These are phyloP conservation scores for Alternaria hordeiaustralica DNA, from an alignment of 2,329 filamentous ascomycete genomes.

Conservation along the genomic window DNA sequence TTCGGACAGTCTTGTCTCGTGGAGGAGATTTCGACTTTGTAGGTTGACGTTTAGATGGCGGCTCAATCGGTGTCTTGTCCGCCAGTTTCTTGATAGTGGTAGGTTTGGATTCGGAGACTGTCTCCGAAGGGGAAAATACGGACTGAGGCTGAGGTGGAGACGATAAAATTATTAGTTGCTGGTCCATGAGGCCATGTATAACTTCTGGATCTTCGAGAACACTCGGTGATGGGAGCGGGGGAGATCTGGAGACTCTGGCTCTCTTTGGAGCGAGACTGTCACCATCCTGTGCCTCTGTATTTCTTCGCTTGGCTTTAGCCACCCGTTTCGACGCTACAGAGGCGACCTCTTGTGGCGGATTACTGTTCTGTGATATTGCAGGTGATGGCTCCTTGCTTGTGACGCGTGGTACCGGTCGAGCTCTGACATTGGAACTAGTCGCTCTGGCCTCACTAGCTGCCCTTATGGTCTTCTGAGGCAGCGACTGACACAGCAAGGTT, in stretches of 20 bases:
- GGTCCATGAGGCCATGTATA: slow-evolving; percentile 39
- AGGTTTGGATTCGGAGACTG: slow-evolving; percentile 1
- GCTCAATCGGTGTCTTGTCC: neutral
- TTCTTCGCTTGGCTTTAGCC: slow-evolving; percentile 14
- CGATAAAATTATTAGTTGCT: slow-evolving; percentile 28
- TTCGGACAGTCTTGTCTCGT: neutral
- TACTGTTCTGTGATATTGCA: neutral
- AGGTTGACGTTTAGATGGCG: neutral
- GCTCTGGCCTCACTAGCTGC: slow-evolving; percentile 7
- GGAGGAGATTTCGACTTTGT: neutral
- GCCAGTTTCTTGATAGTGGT: neutral
- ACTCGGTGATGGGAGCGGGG: slow-evolving; percentile 13
- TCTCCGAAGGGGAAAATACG: slow-evolving; percentile 4
- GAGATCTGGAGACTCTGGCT: slow-evolving; percentile 1
- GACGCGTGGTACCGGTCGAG: neutral
- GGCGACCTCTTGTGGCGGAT: neutral
- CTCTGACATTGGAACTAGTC: neutral
- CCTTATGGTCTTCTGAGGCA: slow-evolving; percentile 21
- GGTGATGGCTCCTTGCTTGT: slow-evolving; percentile 11
- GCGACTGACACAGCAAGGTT: slow-evolving; percentile 53
- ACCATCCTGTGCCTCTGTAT: neutral
- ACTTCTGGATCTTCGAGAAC: slow-evolving; percentile 35
- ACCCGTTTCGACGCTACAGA: neutral
- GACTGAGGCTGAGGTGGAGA: slow-evolving; percentile 10
- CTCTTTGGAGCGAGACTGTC: slow-evolving; percentile 1